Evolutionary conservation across 2,329 filamentous ascomycete species (phyloP).

Genomic region (Dactylellina drechsleri): DNA sequence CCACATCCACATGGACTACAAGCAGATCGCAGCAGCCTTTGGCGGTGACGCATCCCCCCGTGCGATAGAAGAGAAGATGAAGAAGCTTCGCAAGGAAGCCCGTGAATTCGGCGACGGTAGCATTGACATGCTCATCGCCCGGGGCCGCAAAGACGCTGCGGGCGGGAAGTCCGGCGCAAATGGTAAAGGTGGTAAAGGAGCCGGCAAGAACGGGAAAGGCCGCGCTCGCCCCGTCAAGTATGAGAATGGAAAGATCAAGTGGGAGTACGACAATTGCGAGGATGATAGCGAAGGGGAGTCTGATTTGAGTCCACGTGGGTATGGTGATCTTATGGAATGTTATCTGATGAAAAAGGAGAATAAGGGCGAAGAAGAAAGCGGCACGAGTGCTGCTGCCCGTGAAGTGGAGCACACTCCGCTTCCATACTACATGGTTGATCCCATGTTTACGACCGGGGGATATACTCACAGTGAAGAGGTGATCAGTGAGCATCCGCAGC

Average conservation of each 20-base stretch:
- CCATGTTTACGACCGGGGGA: conserved; percentile 22
- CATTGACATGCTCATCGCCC: conserved; percentile 40
- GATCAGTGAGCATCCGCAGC: conserved; percentile 15
- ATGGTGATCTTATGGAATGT: conserved; percentile 52
- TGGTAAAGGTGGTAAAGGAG: conserved; percentile 24
- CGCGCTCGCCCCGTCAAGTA: conserved; percentile 50
- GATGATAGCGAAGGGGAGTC: conserved; percentile 51
- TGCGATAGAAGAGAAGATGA: conserved; percentile 55
- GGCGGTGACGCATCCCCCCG: conserved; percentile 51
- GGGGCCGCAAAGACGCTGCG: conserved; percentile 29
- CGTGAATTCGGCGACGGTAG: conserved; percentile 48
- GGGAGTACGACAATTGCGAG: conserved; percentile 54
- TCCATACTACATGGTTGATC: conserved; percentile 46
- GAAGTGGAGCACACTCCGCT: not conserved
- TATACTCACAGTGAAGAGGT: conserved; percentile 11
- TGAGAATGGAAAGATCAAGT: conserved; percentile 43
- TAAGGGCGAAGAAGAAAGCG: conserved; percentile 23
- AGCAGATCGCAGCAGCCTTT: conserved; percentile 51
- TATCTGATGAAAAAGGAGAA: conserved; percentile 53
- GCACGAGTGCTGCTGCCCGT: not conserved
- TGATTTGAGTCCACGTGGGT: conserved; percentile 36
- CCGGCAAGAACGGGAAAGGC: conserved; percentile 31
- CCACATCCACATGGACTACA: conserved; percentile 55
- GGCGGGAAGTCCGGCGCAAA: conserved; percentile 12
- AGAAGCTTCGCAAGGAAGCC: conserved; percentile 53